Percentiles rank a stretch among this genome's conserved stretches.
These are phyloP conservation scores for Erucastrum elatum DNA, from an alignment of 345 rosid species.

Conservation along the genomic window DNA sequence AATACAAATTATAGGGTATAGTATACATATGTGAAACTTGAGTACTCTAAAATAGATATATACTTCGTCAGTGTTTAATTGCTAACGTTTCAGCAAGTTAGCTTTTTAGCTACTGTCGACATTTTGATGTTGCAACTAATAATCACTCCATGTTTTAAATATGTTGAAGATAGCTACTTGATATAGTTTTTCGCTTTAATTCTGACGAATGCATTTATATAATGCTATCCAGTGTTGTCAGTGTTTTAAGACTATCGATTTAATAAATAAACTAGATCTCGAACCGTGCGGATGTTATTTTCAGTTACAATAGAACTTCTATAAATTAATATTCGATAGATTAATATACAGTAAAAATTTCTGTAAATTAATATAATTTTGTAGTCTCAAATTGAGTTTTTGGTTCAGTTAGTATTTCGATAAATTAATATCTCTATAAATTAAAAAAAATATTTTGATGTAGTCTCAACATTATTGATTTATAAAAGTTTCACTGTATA, in stretches of 20 bases:
- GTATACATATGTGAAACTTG: not conserved
- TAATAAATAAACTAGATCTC: not conserved
- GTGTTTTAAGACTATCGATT: not conserved
- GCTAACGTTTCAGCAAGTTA: constrained; percentile 16
- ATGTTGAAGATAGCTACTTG: constrained; percentile 2
- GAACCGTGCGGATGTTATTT: no score
- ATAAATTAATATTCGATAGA: no score
- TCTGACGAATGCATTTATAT: constrained; percentile 11
- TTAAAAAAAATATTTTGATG: no score
- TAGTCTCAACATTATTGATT: no score
- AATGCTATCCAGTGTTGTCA: constrained; percentile 14
- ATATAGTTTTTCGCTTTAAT: constrained; percentile 21
- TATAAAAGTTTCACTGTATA: no score
- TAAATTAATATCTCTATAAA: no score
- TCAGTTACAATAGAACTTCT: no score
- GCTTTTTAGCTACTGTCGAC: constrained; percentile 22
- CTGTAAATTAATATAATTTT: no score
- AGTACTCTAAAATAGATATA: not conserved
- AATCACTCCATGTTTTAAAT: not conserved
- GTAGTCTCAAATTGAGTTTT: no score
- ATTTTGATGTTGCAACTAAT: constrained; percentile 32
- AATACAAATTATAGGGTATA: not conserved
- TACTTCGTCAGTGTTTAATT: not conserved
- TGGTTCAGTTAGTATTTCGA: no score
- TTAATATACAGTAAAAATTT: no score